Percentiles rank a stretch among this genome's conserved stretches.
Conservation (phyloP, 495 filamentous ascomycete species). For the Poronia punctata region DNA sequence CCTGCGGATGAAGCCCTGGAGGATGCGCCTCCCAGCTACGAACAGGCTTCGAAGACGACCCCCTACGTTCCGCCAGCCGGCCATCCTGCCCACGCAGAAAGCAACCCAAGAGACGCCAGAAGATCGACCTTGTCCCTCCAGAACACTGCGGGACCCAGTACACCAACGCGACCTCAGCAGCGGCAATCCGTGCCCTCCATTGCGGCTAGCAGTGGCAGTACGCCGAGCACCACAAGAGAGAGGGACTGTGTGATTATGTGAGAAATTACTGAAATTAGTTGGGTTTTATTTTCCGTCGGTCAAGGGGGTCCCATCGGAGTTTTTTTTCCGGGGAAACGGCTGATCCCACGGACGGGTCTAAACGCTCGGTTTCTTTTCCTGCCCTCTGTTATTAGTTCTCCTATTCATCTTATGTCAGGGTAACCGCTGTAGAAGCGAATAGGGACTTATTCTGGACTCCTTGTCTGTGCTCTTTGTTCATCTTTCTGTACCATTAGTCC, state of each 20-base stretch:
- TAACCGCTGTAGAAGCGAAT: background rate
- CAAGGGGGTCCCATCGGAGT: background rate
- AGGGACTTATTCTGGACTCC: too few species aligned
- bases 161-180: slow-evolving; percentile 18
- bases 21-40: slow-evolving; percentile 71
- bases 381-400: too few species aligned
- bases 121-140: slow-evolving; percentile 8
- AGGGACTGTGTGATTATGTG: slow-evolving; percentile 26
- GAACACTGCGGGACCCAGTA: slow-evolving; percentile 12
- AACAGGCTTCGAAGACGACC: slow-evolving; percentile 61
- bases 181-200: slow-evolving; percentile 20
- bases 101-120: slow-evolving; percentile 24
- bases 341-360: background rate
- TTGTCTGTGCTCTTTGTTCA: too few species aligned
- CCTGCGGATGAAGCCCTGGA: slow-evolving; percentile 45
- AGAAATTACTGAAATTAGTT: background rate
- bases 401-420: background rate
- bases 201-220: slow-evolving; percentile 3
- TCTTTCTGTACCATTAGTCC: too few species aligned
- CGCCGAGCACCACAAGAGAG: slow-evolving; percentile 16
- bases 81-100: slow-evolving; percentile 49
- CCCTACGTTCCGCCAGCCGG: slow-evolving; percentile 57
- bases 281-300: background rate
- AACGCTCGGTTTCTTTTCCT: too few species aligned
- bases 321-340: background rate